Conservation (phyloP, 306 rosid genomes). For the Medicago lupulina region DNA sequence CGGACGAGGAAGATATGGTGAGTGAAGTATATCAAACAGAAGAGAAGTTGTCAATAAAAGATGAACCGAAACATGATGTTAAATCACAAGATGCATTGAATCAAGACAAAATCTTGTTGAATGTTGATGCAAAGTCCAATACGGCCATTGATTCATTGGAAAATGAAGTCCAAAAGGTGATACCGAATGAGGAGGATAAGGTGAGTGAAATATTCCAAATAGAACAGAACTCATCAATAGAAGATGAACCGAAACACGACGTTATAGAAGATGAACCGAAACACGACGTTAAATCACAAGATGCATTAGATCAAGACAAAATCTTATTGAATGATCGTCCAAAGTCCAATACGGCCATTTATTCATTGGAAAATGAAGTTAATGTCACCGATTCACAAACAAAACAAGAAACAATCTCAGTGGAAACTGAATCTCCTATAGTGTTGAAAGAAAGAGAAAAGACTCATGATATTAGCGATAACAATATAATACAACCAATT, state of each 20-base stretch:
- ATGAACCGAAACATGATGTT: constrained; percentile 35
- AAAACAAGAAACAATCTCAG: constrained; percentile 26
- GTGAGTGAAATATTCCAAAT: constrained; percentile 25
- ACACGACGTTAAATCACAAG: constrained; percentile 36
- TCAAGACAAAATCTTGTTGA: constrained; percentile 38
- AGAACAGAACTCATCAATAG: constrained; percentile 27
- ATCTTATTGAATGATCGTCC: constrained; percentile 33
- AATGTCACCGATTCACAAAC: constrained; percentile 35
- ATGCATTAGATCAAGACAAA: constrained; percentile 39
- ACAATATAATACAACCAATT: background rate
- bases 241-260: constrained; percentile 35
- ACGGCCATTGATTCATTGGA: constrained; percentile 34
- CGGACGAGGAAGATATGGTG: constrained; percentile 51
- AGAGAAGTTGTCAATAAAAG: constrained; percentile 37
- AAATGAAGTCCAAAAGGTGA: constrained; percentile 43
- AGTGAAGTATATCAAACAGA: constrained; percentile 25
- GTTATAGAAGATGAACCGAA: constrained; percentile 38
- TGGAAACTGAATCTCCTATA: constrained; percentile 22
- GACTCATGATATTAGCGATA: constrained; percentile 21
- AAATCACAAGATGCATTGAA: constrained; percentile 40
- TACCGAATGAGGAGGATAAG: constrained; percentile 54
- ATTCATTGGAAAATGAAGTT: constrained; percentile 33
- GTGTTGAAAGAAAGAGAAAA: constrained; percentile 38
- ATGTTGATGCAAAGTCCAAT: constrained; percentile 36
- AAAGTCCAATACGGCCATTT: constrained; percentile 36